Evolutionary conservation across 2,329 filamentous ascomycete genomes (phyloP).

Genomic region (Fusarium sp.): DNA sequence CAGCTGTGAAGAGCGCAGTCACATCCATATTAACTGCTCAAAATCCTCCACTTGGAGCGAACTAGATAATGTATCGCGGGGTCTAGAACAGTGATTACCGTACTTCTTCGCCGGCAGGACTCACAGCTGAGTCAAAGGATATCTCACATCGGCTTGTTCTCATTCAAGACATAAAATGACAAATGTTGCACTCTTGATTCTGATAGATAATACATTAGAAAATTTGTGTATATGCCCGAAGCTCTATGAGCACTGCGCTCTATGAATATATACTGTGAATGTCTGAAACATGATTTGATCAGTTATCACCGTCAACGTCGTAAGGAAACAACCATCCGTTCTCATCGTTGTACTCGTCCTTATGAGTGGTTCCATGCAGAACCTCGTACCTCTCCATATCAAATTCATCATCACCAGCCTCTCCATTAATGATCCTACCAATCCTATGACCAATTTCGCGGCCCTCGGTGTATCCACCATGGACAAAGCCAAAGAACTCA

Average conservation of each 20-base stretch:
- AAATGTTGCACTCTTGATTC: rapidly evolving
- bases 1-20: not conserved
- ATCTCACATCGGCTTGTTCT: not conserved
- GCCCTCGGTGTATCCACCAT: not conserved
- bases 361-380: not conserved
- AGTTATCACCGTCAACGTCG: not conserved
- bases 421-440: not conserved
- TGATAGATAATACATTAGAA: not conserved
- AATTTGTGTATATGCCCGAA: not conserved
- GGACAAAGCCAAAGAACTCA: not conserved
- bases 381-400: not conserved
- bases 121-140: not conserved
- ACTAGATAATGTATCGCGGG: too few species aligned
- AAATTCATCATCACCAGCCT: not conserved
- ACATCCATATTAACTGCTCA: not conserved
- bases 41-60: rapidly evolving
- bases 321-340: not conserved
- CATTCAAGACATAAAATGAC: rapidly evolving
- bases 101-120: not conserved
- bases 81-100: rapidly evolving
- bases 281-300: not conserved
- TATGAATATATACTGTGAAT: not conserved
- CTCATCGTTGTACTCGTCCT: not conserved
- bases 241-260: too few species aligned
- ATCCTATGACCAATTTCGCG: not conserved